Base-by-base conservation (phyloP, 2,329 filamentous ascomycete species). In the Calonectria henricotiae region DNA sequence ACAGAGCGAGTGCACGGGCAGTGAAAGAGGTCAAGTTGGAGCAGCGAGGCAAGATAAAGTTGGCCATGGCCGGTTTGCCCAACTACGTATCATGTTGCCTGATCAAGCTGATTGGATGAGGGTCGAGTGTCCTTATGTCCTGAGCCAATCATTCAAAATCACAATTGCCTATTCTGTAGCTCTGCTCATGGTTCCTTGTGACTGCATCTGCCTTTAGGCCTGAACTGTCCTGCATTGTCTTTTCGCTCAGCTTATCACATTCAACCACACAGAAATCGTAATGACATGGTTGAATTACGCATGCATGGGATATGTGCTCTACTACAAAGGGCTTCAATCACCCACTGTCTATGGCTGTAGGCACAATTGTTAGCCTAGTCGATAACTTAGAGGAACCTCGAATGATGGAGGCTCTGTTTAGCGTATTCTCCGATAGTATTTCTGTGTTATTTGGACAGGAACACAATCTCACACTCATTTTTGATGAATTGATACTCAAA, bases 141-240 rank as follows among this genome's bases (percentile, higher is more conserved):
- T 61, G 30, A 49, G 15, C 62, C 54, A 69, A 61, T 65, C 62
- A 47, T 41, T 12, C n/a, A n/a, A 25, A 51, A 11, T 60, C 17
- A 23, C 30, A 60, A 41, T 41, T 66, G 8, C 41, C 63, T 41
- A 4, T 35, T 27, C 3, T 25, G 9, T 35, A 32, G 41, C 9
- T 46, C 7, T 20, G 43, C 43, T 46, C 23, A 46, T 46, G n/a
- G 20, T 46, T 46, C n/a, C n/a, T 46, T 46, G 43, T 20, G n/a
- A 25, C 5, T 39, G 46, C 44, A 37, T 37, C 35, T 47, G 49
- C 17, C 17, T 13, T 35, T 20, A 30, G 25, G 51, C n/a, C 67
- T 39, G 46, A 39, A 15, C 12, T 17, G 49, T 6, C 5, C 35
- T 54, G 46, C 65, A 35, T 30, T 37, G 54, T 51, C 20, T 11